Evolutionary conservation across 192 early-diverging fungal genomes (phyloP), one percentile per base, ranked within the genome.

Genomic region (Glomus cerebriforme): DNA sequence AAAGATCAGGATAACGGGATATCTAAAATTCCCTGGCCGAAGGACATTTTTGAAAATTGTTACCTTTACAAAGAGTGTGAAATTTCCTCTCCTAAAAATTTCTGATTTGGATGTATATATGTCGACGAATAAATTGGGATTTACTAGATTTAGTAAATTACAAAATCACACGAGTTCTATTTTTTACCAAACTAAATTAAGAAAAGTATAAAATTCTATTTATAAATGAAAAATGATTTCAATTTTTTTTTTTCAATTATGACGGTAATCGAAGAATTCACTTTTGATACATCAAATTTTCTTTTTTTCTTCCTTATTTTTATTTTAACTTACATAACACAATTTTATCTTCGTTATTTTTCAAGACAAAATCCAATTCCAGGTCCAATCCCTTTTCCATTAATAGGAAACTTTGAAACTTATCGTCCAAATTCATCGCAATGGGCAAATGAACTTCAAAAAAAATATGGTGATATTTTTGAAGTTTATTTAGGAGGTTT

Each of bases 301-400:
- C 49, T 54, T n/a, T 54, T 6, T 19, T 22, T 54, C 3, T 3
- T 54, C 19, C 6, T 54, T 54, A 22, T 54, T 6, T 7, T 54
- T 7, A 17, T 54, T 22, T 26, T 59, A 34, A 74, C 54, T 15
- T 77, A 77, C 27, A 24, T 77, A 45, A 4, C 24, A 35, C 13
- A 45, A 58, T 77, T 77, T 22, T 77, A 77, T 49, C 9, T 65
- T 47, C n/a, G 26, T 3, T 77, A 77, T 7, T 47, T 65, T 37
- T 27, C 60, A 1, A 58, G 75, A 26, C 27, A 77, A 66, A 45
- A 77, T 43, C 35, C 37, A 31, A 17, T 77, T 31, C 75, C 75
- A 3, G 75, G 75, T 43, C 75, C 75, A 6, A 39, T 77, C 26
- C 75, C 75, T 9, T 31, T 64, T 39, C 75, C 75, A 47, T 35